Evolutionary conservation across 1,284 basidiomycete genomes (phyloP).

Genomic region (Tetrapyrgos nigripes): DNA sequence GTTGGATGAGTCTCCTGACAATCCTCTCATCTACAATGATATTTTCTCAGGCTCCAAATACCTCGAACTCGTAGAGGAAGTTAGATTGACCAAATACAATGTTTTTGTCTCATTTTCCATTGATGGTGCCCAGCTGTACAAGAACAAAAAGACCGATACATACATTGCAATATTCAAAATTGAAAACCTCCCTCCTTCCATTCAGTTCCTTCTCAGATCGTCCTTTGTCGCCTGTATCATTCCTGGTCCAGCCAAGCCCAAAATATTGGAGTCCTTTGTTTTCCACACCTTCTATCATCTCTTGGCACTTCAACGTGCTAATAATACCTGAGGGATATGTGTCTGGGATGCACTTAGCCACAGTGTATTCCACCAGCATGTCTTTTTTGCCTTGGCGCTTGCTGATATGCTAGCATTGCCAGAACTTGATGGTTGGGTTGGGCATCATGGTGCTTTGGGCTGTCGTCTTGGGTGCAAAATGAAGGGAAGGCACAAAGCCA

Average conservation of each 20-base stretch:
- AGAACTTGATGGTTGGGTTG: conserved; percentile 37
- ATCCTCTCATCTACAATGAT: too few species aligned
- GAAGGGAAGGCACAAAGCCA: conserved; percentile 37
- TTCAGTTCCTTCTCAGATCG: conserved; percentile 13
- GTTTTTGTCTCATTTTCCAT: conserved; percentile 33
- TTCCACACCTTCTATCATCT: conserved; percentile 40
- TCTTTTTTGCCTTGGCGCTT: too few species aligned
- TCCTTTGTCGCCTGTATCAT: conserved; percentile 35
- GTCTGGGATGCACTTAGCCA: too few species aligned
- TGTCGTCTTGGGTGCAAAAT: conserved; percentile 40
- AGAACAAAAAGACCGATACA: conserved; percentile 35
- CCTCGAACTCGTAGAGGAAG: conserved; percentile 21
- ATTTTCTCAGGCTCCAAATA: too few species aligned
- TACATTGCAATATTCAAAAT: too few species aligned
- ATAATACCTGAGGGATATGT: conserved; percentile 23
- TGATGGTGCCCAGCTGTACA: conserved; percentile 42
- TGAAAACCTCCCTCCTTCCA: conserved; percentile 27
- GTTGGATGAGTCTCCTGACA: too few species aligned
- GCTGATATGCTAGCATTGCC: conserved; percentile 29
- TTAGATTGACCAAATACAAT: conserved; percentile 29
- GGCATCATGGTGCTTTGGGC: conserved; percentile 38
- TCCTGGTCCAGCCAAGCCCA: conserved; percentile 39
- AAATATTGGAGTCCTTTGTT: conserved; percentile 43
- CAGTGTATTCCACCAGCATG: too few species aligned
- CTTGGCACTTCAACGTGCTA: conserved; percentile 32